Evolutionary conservation across 1,284 basidiomycete genomes (phyloP).

Genomic region (Tilletia horrida): DNA sequence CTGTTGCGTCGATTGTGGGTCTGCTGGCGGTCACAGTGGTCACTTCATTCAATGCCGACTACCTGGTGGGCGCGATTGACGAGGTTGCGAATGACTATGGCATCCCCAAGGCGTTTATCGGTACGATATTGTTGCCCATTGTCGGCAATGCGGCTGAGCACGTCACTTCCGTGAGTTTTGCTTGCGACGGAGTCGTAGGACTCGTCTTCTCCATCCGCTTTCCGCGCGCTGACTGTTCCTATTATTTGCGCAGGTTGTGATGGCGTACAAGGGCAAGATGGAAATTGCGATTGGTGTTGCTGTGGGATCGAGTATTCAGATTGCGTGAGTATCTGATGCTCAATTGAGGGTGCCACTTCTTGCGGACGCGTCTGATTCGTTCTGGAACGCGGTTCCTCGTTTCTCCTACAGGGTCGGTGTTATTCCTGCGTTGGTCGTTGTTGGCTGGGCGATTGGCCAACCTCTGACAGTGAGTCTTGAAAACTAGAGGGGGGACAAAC

Average conservation of each 20-base stretch:
- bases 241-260: conserved; percentile 25
- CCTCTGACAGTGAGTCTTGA: conserved; percentile 51
- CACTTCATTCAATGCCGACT: conserved; percentile 53
- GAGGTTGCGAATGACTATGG: conserved; percentile 49
- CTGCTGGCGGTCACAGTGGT: conserved; percentile 47
- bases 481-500: too few relatives aligned
- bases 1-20: conserved; percentile 44
- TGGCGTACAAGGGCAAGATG: conserved; percentile 53
- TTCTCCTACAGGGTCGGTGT: conserved; percentile 34
- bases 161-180: conserved; percentile 45
- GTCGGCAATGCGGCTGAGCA: conserved; percentile 67
- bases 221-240: too few relatives aligned
- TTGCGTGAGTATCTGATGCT: conserved; percentile 21
- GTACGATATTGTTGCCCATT: conserved; percentile 70
- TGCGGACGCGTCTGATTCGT: background rate
- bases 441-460: conserved; percentile 55
- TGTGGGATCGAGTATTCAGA: conserved; percentile 69
- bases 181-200: background rate
- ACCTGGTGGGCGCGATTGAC: conserved; percentile 56
- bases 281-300: conserved; percentile 69
- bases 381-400: conserved; percentile 55
- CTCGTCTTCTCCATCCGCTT: too few relatives aligned
- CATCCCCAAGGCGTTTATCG: conserved; percentile 54
- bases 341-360: too few relatives aligned
- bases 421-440: conserved; percentile 52